phyloP scores from a whole-genome alignment of 805 yeast genomes.

The Candida chilensis region DNA sequence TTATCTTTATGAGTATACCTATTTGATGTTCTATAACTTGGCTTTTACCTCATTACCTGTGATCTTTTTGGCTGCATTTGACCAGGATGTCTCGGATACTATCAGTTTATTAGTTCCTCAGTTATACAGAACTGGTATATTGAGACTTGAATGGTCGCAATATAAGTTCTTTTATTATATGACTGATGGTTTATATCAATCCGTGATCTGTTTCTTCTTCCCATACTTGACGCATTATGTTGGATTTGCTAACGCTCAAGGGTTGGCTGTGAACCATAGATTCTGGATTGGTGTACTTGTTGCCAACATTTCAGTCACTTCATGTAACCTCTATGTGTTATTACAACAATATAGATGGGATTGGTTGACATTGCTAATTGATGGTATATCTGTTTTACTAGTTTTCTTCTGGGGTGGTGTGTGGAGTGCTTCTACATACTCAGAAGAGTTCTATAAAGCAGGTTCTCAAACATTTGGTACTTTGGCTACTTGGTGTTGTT shows the following conservation, averaged over 20 bases:
- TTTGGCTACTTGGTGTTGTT: conserved; percentile 54
- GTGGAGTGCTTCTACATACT: conserved; percentile 46
- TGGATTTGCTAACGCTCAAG: conserved; percentile 21
- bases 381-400: conserved; percentile 43
- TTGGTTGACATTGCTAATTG: conserved; percentile 49
- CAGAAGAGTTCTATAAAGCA: conserved; percentile 55
- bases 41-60: conserved; percentile 80
- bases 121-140: conserved; percentile 63
- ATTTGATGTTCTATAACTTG: conserved; percentile 71
- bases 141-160: conserved; percentile 64
- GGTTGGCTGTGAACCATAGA: conserved; percentile 53
- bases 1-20: conserved; percentile 70
- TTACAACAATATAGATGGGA: conserved; percentile 75
- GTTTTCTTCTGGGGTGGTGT: conserved; percentile 76
- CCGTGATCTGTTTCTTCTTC: conserved; percentile 63
- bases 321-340: conserved; percentile 59
- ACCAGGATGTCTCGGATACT: conserved; percentile 69
- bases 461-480: conserved; percentile 59
- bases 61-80: conserved; percentile 69
- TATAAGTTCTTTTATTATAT: conserved; percentile 64
- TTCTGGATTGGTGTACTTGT: conserved; percentile 64
- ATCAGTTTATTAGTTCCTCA: conserved; percentile 70
- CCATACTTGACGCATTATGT: conserved; percentile 43
- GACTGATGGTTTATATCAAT: conserved; percentile 73
- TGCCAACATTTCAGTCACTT: conserved; percentile 49